Evolutionary conservation across 2,329 filamentous ascomycete genomes (phyloP).

Genomic region (Cercospora brassicicola): DNA sequence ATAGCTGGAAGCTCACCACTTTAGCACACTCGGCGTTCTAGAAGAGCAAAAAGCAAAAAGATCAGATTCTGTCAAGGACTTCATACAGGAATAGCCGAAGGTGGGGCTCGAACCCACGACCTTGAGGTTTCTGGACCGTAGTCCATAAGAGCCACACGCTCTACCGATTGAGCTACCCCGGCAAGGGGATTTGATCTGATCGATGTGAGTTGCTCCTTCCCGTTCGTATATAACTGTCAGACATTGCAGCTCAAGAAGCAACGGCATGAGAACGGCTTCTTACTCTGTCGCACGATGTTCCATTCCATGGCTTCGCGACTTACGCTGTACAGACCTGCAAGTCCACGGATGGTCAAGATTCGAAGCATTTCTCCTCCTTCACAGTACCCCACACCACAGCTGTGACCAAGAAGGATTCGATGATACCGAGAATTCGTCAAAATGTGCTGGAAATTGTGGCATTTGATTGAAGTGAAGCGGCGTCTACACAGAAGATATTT

Average conservation of each 20-base stretch:
- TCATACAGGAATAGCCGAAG: conserved; percentile 4
- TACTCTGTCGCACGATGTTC: not conserved
- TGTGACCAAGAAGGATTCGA: not conserved
- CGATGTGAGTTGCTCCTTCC: not conserved
- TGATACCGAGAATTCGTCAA: not conserved
- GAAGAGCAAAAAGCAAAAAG: not conserved
- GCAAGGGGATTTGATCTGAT: conserved; percentile 29
- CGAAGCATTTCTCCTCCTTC: not conserved
- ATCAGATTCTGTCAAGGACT: not conserved
- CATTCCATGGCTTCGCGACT: not conserved
- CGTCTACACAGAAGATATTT: too few species aligned
- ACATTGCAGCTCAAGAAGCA: not conserved
- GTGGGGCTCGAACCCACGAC: conserved; percentile 8
- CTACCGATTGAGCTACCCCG: conserved; percentile 56
- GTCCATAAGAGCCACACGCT: conserved; percentile 40
- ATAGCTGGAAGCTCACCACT: not conserved
- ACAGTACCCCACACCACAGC: not conserved
- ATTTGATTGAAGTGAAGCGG: not conserved
- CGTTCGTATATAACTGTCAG: not conserved
- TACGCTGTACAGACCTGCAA: not conserved
- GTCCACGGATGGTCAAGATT: not conserved
- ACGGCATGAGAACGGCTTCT: not conserved
- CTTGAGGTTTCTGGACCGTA: not conserved
- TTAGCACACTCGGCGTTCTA: not conserved
- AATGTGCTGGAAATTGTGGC: not conserved